Base-by-base conservation (phyloP, 75 land plant genomes). In the Ceratopteris richardii region DNA sequence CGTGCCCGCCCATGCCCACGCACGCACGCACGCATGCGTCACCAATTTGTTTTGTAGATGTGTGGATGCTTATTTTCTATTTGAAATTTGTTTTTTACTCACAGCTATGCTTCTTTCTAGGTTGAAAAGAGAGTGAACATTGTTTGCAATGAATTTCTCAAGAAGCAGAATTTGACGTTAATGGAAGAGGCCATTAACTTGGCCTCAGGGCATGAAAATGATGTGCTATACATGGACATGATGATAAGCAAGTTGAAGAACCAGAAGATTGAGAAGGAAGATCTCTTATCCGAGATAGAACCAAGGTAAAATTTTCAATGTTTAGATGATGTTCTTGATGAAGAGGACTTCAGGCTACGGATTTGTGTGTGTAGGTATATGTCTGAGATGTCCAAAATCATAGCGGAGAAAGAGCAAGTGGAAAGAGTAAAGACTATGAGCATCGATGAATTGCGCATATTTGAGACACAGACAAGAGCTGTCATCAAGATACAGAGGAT, bases 101-200 rank as follows among this genome's bases (percentile, higher is more conserved):
- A 33, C 37, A 9, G 3, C 9, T 33, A 33, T 9, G 9, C 11
- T 60, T 7, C 2, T 1, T 22, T 60, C 5, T 23, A 60, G 62
- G 62, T 44, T 1, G 62, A 60, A 43, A 60, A 44, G 27, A 19
- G 46, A 21, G 28, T 60, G 26, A 60, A 39, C 43, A 25, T 27
- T 6, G 44, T 39, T 13, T 60, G 62, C 23, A 16, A 12, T 7
- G 62, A 60, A n/a, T 60, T 60, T 44, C n/a, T 60, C 14, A 60
- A 60, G 46, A 41, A 60, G n/a, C 62, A 60, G 25, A 60, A 60
- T 23, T 43, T 60, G 46, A 39, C 16, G 16, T 25, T 60, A 17
- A 60, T 60, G 62, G 62, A 60, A 23, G 62, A 60, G 27, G 62
- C 62, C 13, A 60, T 60, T 1, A 60, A 17, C 23, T 43, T 60